Conservation (phyloP, 345 rosid genomes). For the Bruguiera parviflora region DNA sequence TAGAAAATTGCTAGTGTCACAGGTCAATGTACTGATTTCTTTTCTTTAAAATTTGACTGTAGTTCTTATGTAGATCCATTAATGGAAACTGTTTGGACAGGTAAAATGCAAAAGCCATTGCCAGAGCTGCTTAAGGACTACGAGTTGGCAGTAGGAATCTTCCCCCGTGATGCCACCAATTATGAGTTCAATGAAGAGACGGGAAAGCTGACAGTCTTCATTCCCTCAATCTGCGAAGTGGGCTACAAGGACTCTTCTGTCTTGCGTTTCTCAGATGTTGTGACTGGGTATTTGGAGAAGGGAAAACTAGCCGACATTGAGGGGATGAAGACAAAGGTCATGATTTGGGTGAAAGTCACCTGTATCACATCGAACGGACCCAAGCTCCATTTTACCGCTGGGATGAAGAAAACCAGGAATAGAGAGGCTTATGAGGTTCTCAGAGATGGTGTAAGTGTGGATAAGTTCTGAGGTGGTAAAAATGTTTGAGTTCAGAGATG, state of each 20-base stretch:
- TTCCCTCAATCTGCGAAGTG: constrained; percentile 78
- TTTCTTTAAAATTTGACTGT: neutral
- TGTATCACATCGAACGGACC: constrained; percentile 58
- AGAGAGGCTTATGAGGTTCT: constrained; percentile 79
- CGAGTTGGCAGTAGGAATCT: constrained; percentile 77
- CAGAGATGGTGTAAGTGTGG: constrained; percentile 60
- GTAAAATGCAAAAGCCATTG: constrained; percentile 94
- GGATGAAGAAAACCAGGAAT: constrained; percentile 73
- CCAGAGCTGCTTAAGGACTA: constrained; percentile 80
- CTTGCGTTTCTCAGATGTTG: constrained; percentile 60
- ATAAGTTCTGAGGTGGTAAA: constrained; percentile 56
- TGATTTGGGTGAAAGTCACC: constrained; percentile 88
- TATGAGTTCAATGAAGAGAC: constrained; percentile 93
- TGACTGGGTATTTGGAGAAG: constrained; percentile 72
- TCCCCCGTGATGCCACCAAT: constrained; percentile 90
- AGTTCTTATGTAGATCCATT: neutral
- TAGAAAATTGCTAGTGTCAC: too few species aligned
- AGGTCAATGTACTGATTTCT: neutral
- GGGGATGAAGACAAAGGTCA: constrained; percentile 85
- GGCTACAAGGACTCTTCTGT: constrained; percentile 89
- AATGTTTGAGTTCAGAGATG: constrained; percentile 6
- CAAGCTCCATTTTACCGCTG: constrained; percentile 74
- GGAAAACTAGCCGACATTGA: constrained; percentile 79
- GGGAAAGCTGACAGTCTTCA: constrained; percentile 61
- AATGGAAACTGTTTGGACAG: constrained; percentile 31